Conservation (phyloP, 2,329 filamentous ascomycete genomes). For the Cucurbitaria berberidis region DNA sequence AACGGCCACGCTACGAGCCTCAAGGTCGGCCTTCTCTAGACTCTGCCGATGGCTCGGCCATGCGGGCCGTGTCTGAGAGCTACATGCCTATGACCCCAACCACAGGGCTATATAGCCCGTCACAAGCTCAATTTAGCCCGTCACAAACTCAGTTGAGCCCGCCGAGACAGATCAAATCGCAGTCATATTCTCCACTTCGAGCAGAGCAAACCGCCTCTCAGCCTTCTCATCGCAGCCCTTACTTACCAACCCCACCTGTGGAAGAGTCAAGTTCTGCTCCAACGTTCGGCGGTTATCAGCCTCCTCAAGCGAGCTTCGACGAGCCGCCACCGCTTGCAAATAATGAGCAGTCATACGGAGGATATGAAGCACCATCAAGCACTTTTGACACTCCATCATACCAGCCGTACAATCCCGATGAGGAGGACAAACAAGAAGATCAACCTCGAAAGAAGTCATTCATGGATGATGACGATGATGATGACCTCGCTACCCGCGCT, state of each 20-base stretch:
- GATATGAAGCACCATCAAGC: conserved; percentile 37
- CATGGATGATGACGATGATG: conserved; percentile 83
- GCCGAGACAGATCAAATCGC: conserved; percentile 31
- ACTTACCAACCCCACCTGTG: conserved; percentile 35
- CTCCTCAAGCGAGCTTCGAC: conserved; percentile 35
- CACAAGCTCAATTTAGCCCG: conserved; percentile 40
- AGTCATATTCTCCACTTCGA: conserved; percentile 42
- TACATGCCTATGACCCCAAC: conserved; percentile 37
- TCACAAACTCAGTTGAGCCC: conserved; percentile 41
- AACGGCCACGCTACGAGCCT: conserved; percentile 57
- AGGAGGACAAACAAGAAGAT: conserved; percentile 54
- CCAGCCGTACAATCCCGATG: conserved; percentile 58
- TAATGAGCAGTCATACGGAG: conserved; percentile 32
- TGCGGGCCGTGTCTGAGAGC: conserved; percentile 38
- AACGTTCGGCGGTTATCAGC: conserved; percentile 36
- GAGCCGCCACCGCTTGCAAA: conserved; percentile 13
- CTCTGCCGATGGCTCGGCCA: conserved; percentile 36
- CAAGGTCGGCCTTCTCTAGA: conserved; percentile 48
- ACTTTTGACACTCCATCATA: conserved; percentile 47
- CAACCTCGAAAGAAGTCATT: conserved; percentile 70
- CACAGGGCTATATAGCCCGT: conserved; percentile 37
- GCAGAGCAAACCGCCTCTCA: conserved; percentile 31
- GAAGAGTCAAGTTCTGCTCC: conserved; percentile 28
- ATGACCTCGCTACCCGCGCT: conserved; percentile 62
- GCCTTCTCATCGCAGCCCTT: conserved; percentile 37